Evolutionary conservation across 2,329 filamentous ascomycete genomes (phyloP), one percentile per base, ranked within the genome.

Genomic region (Bipolaris sorokiniana): DNA sequence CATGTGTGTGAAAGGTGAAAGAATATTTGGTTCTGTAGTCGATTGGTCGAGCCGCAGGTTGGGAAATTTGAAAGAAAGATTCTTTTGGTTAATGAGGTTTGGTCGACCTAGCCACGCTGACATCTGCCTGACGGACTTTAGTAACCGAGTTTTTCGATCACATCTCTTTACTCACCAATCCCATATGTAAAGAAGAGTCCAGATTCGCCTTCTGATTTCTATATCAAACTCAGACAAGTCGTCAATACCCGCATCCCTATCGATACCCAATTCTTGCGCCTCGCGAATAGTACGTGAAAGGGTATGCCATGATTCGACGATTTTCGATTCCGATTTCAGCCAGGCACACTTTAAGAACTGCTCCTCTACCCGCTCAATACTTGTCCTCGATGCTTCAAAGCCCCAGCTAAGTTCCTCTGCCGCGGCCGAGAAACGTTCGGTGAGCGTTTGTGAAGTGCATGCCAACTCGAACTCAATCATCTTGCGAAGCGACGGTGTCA

Each of bases 271-370:
- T 59, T 83, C 81, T 62, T 82, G 80, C 0, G 81, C 81, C 41
- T 81, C 79, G 6, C 78, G 79, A 28, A 83, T 79, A 2, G 78
- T 76, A 49, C 69, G 69, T 16, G 76, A 72, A 7, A 83, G 61
- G 2, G 77, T 67, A 70, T 83, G 81, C 81, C 81, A 83, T 0
- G 81, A 76, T 28, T 82, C 79, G 1, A 80, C 76, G 62, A 82
- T 82, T 18, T 75, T 73, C 13, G 77, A 78, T 53, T 81, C 80
- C 3, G 77, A 77, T 57, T 82, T 83, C 41, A 77, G 78, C 80
- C 80, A 83, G 20, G 74, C 72, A 2, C 78, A 76, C 20, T 76
- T 79, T 3, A 83, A 59, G 51, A 83, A 82, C n/a, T 81, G 70
- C 61, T 83, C 81, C 62, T 83, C 81, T 1, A 83, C 78, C 15